These are phyloP conservation scores for Begonia loranthoides DNA, from an alignment of 306 rosid species.

Conservation along the genomic window DNA sequence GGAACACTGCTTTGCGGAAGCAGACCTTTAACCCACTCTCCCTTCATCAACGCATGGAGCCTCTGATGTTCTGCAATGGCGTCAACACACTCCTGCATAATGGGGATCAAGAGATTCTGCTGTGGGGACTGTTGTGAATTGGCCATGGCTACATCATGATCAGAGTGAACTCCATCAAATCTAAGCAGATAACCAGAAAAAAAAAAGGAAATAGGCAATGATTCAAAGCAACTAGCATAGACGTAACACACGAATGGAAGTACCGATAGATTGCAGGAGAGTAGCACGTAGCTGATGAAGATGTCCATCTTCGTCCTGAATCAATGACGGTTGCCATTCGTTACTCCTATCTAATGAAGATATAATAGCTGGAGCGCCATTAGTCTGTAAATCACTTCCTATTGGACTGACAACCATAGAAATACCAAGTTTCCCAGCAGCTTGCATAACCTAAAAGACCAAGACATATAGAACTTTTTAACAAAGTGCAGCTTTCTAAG, in stretches of 20 bases:
- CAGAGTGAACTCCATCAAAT: slow-evolving; percentile 9
- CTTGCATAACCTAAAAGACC: slow-evolving; percentile 53
- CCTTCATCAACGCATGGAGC: slow-evolving; percentile 84
- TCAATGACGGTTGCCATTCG: slow-evolving; percentile 71
- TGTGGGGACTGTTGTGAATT: slow-evolving; percentile 46
- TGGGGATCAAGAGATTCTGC: slow-evolving; percentile 47
- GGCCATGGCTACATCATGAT: slow-evolving; percentile 39
- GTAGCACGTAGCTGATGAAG: slow-evolving; percentile 70
- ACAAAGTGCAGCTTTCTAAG: slow-evolving; percentile 4
- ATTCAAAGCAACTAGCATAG: slow-evolving; percentile 8
- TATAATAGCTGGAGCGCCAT: slow-evolving; percentile 35
- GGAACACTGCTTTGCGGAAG: slow-evolving; percentile 79
- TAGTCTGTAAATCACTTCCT: slow-evolving; percentile 45
- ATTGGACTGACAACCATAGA: slow-evolving; percentile 58
- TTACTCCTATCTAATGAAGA: slow-evolving; percentile 50
- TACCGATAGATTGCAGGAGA: slow-evolving; percentile 68
- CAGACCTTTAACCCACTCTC: slow-evolving; percentile 89
- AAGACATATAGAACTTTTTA: neutral
- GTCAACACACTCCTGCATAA: slow-evolving; percentile 79
- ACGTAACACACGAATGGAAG: slow-evolving; percentile 46
- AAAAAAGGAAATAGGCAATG: slow-evolving; percentile 6
- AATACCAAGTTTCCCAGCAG: slow-evolving; percentile 74
- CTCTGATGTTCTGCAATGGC: slow-evolving; percentile 83
- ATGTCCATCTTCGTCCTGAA: slow-evolving; percentile 78
- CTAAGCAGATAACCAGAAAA: slow-evolving; percentile 3